Conservation (phyloP, 768 basidiomycete genomes). For the Gloeopeniophorella convolvens region DNA sequence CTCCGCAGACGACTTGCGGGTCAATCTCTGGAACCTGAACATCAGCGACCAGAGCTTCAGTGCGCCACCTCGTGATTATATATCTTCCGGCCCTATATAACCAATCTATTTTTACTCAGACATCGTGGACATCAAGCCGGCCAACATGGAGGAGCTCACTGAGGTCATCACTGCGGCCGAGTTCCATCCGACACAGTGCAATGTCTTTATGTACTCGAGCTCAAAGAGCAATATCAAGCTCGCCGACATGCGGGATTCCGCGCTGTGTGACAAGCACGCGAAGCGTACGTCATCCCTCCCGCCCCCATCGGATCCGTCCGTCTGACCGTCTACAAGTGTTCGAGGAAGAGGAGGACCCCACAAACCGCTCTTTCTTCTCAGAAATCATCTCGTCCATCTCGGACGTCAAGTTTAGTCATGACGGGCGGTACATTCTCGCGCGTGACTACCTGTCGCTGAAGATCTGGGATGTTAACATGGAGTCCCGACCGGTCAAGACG, state of each 20-base stretch:
- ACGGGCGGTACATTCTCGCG: conserved; percentile 94
- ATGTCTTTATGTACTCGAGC: conserved; percentile 98
- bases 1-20: conserved; percentile 94
- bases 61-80: conserved; percentile 37
- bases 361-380: conserved; percentile 97
- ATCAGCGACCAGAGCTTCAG: conserved; percentile 99
- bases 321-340: conserved; percentile 56
- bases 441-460: conserved; percentile 97
- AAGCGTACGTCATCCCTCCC: conserved; percentile 62
- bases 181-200: conserved; percentile 97
- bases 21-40: conserved; percentile 98
- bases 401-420: conserved; percentile 98
- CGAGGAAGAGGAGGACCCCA: conserved; percentile 98
- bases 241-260: conserved; percentile 98
- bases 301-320: conserved; percentile 8
- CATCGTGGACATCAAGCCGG: conserved; percentile 99
- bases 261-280: conserved; percentile 91
- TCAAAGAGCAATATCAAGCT: conserved; percentile 99
- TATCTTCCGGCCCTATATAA: background rate
- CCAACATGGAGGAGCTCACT: conserved; percentile 99
- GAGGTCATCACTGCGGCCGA: conserved; percentile 99
- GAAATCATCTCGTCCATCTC: conserved; percentile 99
- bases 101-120: conserved; percentile 41
- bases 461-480: conserved; percentile 99
- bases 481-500: conserved; percentile 90